Percentiles rank a stretch among this genome's conserved stretches.
These are phyloP conservation scores for Populus simonii DNA, from an alignment of 345 rosid genomes.

Conservation along the genomic window DNA sequence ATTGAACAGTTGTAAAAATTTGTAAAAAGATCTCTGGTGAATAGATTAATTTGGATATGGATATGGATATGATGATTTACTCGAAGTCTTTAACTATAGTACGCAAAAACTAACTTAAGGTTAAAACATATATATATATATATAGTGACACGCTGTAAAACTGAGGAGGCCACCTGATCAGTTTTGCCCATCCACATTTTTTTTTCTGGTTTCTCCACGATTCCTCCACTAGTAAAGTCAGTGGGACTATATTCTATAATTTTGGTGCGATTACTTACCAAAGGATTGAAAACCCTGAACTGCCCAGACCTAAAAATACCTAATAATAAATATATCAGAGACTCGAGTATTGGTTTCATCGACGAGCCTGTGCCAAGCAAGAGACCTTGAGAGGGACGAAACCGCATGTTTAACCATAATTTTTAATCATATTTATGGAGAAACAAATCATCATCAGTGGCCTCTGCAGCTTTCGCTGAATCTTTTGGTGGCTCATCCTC, in stretches of 20 bases:
- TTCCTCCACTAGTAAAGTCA: not conserved
- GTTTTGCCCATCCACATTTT: not conserved
- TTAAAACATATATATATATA: too few relatives aligned
- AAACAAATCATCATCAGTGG: not conserved
- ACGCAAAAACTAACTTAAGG: too few relatives aligned
- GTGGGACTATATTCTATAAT: not conserved
- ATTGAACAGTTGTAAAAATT: too few relatives aligned
- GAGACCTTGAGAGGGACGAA: not conserved
- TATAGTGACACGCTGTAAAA: too few relatives aligned
- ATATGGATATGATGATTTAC: too few relatives aligned
- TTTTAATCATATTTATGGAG: conserved; percentile 1
- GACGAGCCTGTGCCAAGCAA: not conserved
- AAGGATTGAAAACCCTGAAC: not conserved
- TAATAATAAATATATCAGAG: not conserved
- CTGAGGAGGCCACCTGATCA: not conserved
- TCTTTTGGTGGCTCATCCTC: conserved; percentile 11
- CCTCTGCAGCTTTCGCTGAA: conserved; percentile 18
- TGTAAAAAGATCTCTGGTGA: too few relatives aligned
- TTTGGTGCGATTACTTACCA: not conserved
- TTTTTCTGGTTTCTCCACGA: not conserved
- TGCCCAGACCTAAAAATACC: not conserved
- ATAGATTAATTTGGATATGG: too few relatives aligned
- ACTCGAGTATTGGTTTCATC: not conserved
- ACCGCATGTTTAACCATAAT: conserved; percentile 1
- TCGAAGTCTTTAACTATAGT: too few relatives aligned